Base-by-base conservation (phyloP, 305 asterid genomes). In the Solanum hybrid region DNA sequence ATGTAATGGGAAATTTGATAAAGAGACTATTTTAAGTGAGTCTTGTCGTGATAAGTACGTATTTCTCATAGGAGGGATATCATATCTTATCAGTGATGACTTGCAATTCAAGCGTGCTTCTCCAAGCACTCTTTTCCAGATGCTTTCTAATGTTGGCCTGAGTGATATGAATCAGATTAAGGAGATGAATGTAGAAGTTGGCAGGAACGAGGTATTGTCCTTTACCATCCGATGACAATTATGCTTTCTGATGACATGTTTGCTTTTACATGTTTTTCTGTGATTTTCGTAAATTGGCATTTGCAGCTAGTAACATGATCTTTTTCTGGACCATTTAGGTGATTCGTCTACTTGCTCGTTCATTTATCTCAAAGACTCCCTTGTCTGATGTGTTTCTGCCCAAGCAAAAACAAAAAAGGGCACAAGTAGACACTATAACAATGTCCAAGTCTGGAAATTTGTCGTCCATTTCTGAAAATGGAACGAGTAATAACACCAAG, bases 371-470 rank as follows among this genome's bases (percentile, higher is more conserved):
- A 8, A 82, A 82, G 51, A 26, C 90, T 82, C 84, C 88, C 24
- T 46, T 89, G 89, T 64, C 83, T 37, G 84, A 82, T 82, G 88
- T 82, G 57, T 89, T 89, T 79, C 79, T 89, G 46, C 79, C 67
- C 34, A 85, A 67, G 40, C 39, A 12, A 61, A 12, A 76, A 20
- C 11, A 82, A 82, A 29, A 8, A 64, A 61, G 16, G n/a, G 33
- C 79, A 39, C 73, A 24, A 20, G 3, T 39, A n/a, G 39, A 28
- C 46, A 83, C 26, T 4, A 5, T 16, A 24, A 29, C 3, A 5
- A 42, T 83, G 73, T 46, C 88, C 2, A 28, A 86, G 14, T 85
- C 35, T 75, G 67, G 73, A 31, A 61, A 61, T 3, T 61, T 61
- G 71, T 26, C 39, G 0, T 83, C 87, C 1, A 16, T 42, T 1